Percentiles rank a stretch among this genome's conserved stretches.
phyloP scores from a whole-genome alignment of 257 asterid genomes.

The Solanum pennellii region DNA sequence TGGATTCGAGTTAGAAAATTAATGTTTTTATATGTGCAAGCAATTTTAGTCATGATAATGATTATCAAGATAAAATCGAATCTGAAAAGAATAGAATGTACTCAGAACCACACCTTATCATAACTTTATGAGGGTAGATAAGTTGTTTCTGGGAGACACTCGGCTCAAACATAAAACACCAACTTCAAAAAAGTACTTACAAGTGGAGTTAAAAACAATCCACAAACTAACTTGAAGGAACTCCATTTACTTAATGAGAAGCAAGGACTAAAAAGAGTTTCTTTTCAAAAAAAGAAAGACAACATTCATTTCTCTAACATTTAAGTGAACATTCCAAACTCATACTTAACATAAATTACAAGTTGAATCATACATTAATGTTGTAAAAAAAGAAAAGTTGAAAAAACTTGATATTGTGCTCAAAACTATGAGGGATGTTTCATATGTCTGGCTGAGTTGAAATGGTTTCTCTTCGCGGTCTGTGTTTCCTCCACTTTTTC shows the following conservation, averaged over 20 bases:
- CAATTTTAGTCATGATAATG: no score
- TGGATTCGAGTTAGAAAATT: no score
- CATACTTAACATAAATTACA: neutral
- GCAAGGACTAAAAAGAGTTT: neutral
- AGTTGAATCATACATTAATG: neutral
- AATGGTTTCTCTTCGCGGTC: conserved; percentile 71
- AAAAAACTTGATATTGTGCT: neutral
- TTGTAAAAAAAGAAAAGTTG: neutral
- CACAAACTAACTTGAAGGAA: neutral
- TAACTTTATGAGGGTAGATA: neutral
- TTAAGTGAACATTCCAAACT: neutral
- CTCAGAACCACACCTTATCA: neutral
- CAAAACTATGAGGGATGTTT: neutral
- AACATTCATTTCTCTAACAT: neutral
- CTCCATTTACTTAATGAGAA: neutral
- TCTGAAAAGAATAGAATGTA: neutral
- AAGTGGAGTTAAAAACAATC: neutral
- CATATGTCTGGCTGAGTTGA: conserved; percentile 21
- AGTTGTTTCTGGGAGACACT: neutral
- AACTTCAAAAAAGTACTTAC: neutral
- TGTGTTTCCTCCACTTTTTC: conserved; percentile 79
- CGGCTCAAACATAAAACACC: neutral
- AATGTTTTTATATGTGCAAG: no score
- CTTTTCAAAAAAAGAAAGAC: no score
- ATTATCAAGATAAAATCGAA: no score